These are phyloP conservation scores for Arxiozyma heterogenica DNA, from an alignment of 1,139 yeast genomes.

Conservation along the genomic window DNA sequence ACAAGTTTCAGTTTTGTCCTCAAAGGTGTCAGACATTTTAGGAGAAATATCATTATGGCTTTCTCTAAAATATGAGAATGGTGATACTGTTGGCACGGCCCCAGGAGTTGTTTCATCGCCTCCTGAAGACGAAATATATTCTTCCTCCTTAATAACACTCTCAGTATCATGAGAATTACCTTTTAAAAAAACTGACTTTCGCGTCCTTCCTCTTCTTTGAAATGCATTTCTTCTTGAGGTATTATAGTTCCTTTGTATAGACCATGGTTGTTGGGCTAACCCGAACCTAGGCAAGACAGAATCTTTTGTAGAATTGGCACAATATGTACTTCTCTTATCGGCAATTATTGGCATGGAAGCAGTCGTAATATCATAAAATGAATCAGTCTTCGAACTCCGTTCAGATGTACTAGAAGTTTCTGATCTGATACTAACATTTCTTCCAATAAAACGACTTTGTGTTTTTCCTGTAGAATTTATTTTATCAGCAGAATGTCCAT, in stretches of 20 bases:
- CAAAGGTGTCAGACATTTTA: not conserved
- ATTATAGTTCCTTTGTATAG: slow-evolving; percentile 39
- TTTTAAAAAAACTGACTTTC: slow-evolving; percentile 18
- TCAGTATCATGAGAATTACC: slow-evolving; percentile 17
- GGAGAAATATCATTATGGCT: not conserved
- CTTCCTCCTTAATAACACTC: slow-evolving; percentile 27
- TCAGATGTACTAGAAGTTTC: slow-evolving; percentile 37
- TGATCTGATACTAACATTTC: slow-evolving; percentile 33
- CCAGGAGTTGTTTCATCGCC: slow-evolving; percentile 8
- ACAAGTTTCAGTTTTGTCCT: not conserved
- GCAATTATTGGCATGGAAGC: slow-evolving; percentile 22
- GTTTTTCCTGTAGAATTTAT: slow-evolving; percentile 1
- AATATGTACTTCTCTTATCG: slow-evolving; percentile 15
- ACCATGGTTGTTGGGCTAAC: slow-evolving; percentile 18
- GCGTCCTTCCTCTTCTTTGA: slow-evolving; percentile 18
- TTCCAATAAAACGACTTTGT: slow-evolving; percentile 19
- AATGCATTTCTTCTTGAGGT: slow-evolving; percentile 25
- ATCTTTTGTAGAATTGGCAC: slow-evolving; percentile 16
- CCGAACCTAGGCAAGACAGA: slow-evolving; percentile 25
- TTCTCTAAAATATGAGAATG: not conserved
- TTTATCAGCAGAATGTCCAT: not conserved
- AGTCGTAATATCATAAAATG: slow-evolving; percentile 34
- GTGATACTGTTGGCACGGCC: not conserved
- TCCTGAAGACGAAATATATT: slow-evolving; percentile 17
- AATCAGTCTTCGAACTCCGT: slow-evolving; percentile 34